Evolutionary conservation across 2,329 filamentous ascomycete species (phyloP).

Genomic region (Proliferodiscus dingleyae): DNA sequence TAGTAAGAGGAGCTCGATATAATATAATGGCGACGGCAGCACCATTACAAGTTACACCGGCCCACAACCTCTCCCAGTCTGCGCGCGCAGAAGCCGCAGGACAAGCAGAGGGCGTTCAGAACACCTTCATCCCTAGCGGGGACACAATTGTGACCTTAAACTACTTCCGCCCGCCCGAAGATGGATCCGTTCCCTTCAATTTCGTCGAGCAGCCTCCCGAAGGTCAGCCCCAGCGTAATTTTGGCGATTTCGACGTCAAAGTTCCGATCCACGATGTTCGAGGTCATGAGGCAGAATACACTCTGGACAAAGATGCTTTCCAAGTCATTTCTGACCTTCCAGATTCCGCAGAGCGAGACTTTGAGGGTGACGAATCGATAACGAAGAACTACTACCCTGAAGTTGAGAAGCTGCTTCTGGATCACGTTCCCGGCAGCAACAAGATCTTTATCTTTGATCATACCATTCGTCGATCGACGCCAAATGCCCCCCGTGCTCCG

Average conservation of each 20-base stretch:
- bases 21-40: conserved; percentile 37
- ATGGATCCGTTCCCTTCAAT: conserved; percentile 49
- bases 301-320: conserved; percentile 72
- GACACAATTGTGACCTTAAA: conserved; percentile 44
- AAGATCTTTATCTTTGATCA: conserved; percentile 79
- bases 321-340: conserved; percentile 55
- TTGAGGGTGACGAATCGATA: conserved; percentile 66
- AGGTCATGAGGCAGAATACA: conserved; percentile 60
- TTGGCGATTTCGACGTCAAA: conserved; percentile 24
- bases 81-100: conserved; percentile 22
- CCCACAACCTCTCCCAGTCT: conserved; percentile 35
- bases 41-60: conserved; percentile 35
- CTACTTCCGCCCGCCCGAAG: conserved; percentile 51
- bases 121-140: conserved; percentile 41
- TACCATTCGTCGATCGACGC: conserved; percentile 67
- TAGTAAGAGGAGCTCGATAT: background rate
- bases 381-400: conserved; percentile 76
- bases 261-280: conserved; percentile 65
- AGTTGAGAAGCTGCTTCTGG: conserved; percentile 66
- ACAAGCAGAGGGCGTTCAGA: conserved; percentile 8
- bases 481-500: conserved; percentile 58
- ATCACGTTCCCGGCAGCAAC: conserved; percentile 60
- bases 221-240: conserved; percentile 28
- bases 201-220: conserved; percentile 43
- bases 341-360: conserved; percentile 53